Evolutionary conservation across 2,329 filamentous ascomycete genomes (phyloP).

Genomic region (Alternaria postmessia): DNA sequence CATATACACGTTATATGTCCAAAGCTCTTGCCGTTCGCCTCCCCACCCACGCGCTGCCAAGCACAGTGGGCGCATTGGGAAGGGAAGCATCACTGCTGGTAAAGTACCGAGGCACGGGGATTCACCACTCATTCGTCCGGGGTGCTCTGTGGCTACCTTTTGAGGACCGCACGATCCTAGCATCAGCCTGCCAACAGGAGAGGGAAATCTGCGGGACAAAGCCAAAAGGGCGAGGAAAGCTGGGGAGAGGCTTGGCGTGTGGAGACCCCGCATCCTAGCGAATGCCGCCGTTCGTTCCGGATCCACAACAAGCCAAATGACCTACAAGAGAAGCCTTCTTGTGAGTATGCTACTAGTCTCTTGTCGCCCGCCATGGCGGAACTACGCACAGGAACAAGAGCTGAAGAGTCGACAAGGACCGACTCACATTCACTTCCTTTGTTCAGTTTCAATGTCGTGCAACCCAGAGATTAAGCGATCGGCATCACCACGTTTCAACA

Average conservation of each 20-base stretch:
- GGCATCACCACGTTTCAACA: constrained; percentile 11
- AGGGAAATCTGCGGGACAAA: constrained; percentile 9
- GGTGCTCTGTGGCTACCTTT: background rate
- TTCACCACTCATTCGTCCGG: constrained; percentile 15
- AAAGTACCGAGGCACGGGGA: constrained; percentile 39
- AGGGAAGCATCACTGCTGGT: constrained; percentile 1
- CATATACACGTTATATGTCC: constrained; percentile 16
- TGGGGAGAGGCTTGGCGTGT: constrained; percentile 38
- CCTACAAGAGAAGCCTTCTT: constrained; percentile 11
- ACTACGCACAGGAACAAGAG: constrained; percentile 14
- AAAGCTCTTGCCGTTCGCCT: background rate
- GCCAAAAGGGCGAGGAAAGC: constrained; percentile 24
- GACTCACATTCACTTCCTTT: constrained; percentile 17
- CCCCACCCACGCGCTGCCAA: constrained; percentile 20
- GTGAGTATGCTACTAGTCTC: constrained; percentile 7
- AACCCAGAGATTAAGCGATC: constrained; percentile 10
- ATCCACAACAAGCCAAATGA: constrained; percentile 28
- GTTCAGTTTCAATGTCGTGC: constrained; percentile 14
- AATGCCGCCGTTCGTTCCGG: constrained; percentile 16
- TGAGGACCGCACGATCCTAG: background rate
- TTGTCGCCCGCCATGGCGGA: constrained; percentile 16
- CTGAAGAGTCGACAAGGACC: constrained; percentile 6
- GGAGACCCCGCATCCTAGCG: constrained; percentile 38
- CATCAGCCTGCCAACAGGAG: constrained; percentile 9
- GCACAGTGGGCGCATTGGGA: background rate